Base-by-base conservation (phyloP, 176 grass and related monocot genomes). In the Triticum urartu region DNA sequence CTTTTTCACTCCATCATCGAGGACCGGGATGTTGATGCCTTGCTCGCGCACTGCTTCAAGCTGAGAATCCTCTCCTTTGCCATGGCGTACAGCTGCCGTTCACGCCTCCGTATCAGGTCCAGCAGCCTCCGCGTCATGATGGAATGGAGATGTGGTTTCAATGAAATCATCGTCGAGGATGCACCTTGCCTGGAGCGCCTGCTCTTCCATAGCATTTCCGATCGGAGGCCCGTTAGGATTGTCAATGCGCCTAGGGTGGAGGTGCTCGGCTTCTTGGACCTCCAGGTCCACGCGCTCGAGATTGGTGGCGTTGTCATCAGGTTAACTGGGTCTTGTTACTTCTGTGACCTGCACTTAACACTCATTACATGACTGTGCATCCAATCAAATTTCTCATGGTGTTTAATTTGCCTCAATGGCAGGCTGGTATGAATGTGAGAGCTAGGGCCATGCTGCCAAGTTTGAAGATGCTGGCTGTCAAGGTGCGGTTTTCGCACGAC, bases 111-210 rank as follows among this genome's bases (percentile, higher is more conserved):
- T 21, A 35, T 76, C n/a, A 9, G 2, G 30, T 85, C 83, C 39
- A 2, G 12, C 30, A 89, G 81, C 73, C 88, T 90, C 22, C n/a
- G 54, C 36, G 17, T 66, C 8, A 25, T 30, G 18, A 52, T 63
- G 35, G 83, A 86, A 9, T 90, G 79, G 79, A 47, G 6, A 32
- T 82, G 50, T 1, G 3, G 0, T n/a, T 7, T 64, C 18, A 4
- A 72, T 1, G 39, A 90, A 80, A 13, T 90, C 30, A 5, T 71
- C 30, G 21, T 86, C 1, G 48, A 86, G 10, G 43, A 89, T 9
- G 88, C 88, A 9, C 88, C 88, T 1, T 62, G 22, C 54, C 64
- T 90, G 35, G n/a, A 86, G 72, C 79, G 84, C 7, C 64, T 90
- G 36, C 36, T 83, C 38, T 50, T 90, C 5, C 0, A 72, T 0